These are phyloP conservation scores for Epichloe bromicola DNA, from an alignment of 2,329 filamentous ascomycete genomes.

Conservation along the genomic window DNA sequence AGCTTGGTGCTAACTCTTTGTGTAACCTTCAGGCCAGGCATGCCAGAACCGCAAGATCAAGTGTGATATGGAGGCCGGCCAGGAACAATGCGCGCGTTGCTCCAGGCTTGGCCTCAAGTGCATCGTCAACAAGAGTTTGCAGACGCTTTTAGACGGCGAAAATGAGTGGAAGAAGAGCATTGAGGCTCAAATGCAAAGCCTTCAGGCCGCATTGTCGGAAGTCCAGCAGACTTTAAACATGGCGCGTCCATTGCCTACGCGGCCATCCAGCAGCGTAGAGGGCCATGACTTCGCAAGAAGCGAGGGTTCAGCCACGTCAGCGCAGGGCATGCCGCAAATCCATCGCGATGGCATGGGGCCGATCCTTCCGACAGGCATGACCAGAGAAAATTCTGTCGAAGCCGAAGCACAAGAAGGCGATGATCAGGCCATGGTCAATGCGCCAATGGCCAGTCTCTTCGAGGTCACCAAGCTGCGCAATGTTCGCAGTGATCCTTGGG, in stretches of 20 bases:
- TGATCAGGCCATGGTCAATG: slow-evolving; percentile 17
- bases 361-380: slow-evolving; percentile 16
- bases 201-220: slow-evolving; percentile 15
- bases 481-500: slow-evolving; percentile 18
- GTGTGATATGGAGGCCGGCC: slow-evolving; percentile 33
- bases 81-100: slow-evolving; percentile 35
- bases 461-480: slow-evolving; percentile 21
- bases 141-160: slow-evolving; percentile 41
- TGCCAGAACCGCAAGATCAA: slow-evolving; percentile 43
- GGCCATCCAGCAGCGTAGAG: background rate
- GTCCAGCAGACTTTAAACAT: slow-evolving; percentile 13
- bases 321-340: background rate
- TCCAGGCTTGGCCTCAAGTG: slow-evolving; percentile 35
- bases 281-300: background rate
- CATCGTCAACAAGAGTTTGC: slow-evolving; percentile 41
- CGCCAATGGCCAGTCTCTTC: slow-evolving; percentile 21
- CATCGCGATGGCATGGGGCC: background rate
- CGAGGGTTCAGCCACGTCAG: background rate
- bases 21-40: slow-evolving; percentile 20
- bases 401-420: slow-evolving; percentile 9
- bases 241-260: slow-evolving; percentile 1
- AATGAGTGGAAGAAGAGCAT: slow-evolving; percentile 27
- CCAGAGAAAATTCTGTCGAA: slow-evolving; percentile 19
- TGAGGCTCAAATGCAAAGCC: slow-evolving; percentile 14
- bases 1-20: background rate